A percentile compares a stretch with the other conserved stretches of the same genome.
These are phyloP conservation scores for Vigna mungo DNA, from an alignment of 306 rosid species.

Conservation along the genomic window DNA sequence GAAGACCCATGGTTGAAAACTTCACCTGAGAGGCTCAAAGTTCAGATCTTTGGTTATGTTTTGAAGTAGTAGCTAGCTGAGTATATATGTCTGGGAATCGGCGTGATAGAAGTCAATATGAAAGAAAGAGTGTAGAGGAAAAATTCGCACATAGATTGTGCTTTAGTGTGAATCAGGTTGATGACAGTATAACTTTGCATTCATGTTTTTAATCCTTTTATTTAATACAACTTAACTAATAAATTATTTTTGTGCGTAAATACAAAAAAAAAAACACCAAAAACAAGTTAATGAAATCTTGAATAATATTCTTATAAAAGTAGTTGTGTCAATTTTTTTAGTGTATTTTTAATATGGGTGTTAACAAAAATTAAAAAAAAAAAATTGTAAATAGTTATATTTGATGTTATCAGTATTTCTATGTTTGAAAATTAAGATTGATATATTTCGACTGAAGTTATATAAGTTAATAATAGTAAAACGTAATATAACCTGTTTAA, in stretches of 20 bases:
- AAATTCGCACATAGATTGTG: background rate
- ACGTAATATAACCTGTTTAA: too few relatives aligned
- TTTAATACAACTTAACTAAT: background rate
- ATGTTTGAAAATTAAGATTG: too few relatives aligned
- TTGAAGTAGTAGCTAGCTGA: background rate
- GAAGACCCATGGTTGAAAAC: background rate
- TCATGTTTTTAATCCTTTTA: background rate
- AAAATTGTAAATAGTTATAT: too few relatives aligned
- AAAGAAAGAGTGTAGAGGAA: background rate
- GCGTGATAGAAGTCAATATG: background rate
- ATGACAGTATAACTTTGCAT: background rate
- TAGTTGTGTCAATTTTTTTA: too few relatives aligned
- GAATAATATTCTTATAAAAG: background rate
- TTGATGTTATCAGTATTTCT: too few relatives aligned
- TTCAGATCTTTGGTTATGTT: background rate
- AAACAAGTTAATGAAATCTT: background rate
- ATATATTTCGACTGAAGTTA: too few relatives aligned
- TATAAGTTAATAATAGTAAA: too few relatives aligned
- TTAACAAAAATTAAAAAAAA: too few relatives aligned
- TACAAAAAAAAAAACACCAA: background rate
- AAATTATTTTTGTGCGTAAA: background rate
- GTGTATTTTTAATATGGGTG: too few relatives aligned
- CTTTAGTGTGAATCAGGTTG: background rate
- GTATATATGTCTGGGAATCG: background rate
- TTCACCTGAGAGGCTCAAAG: background rate